A percentile compares a stretch with the other conserved stretches of the same genome.
phyloP scores from a whole-genome alignment of 2,329 filamentous ascomycete species.

The Fusarium sororula region DNA sequence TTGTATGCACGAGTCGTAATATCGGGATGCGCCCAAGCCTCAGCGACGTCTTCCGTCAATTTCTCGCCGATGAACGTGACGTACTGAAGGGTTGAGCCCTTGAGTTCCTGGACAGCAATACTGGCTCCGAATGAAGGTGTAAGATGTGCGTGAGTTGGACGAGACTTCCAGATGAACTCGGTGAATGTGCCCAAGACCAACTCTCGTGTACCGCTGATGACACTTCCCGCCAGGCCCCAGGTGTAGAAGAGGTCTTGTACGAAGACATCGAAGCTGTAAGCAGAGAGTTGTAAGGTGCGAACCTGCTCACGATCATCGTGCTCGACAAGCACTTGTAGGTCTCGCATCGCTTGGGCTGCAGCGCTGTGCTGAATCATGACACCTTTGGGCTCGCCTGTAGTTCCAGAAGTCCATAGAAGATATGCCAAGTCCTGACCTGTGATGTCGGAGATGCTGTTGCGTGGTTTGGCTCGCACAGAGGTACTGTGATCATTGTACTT shows the following conservation, averaged over 20 bases:
- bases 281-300: conserved; percentile 6
- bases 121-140: conserved; percentile 23
- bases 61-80: conserved; percentile 24
- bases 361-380: conserved; percentile 26
- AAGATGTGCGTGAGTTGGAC: conserved; percentile 14
- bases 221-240: conserved; percentile 3
- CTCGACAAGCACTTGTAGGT: conserved; percentile 19
- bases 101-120: conserved; percentile 15
- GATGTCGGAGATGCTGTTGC: not conserved
- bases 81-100: conserved; percentile 11
- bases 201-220: conserved; percentile 17
- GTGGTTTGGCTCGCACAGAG: not conserved
- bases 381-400: conserved; percentile 18
- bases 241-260: conserved; percentile 24
- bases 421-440: conserved; percentile 1
- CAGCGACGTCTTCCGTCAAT: conserved; percentile 17
- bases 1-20: conserved; percentile 22
- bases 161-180: conserved; percentile 24
- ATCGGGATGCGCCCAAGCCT: conserved; percentile 13
- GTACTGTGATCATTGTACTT: not conserved
- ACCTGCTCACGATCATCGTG: conserved; percentile 16
- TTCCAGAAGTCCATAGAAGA: conserved; percentile 21
- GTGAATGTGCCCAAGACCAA: conserved; percentile 15
- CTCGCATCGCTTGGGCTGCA: conserved; percentile 12
- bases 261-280: conserved; percentile 29